Conservation (phyloP, 1,284 basidiomycete genomes). For the Trichosporon ovoides region DNA sequence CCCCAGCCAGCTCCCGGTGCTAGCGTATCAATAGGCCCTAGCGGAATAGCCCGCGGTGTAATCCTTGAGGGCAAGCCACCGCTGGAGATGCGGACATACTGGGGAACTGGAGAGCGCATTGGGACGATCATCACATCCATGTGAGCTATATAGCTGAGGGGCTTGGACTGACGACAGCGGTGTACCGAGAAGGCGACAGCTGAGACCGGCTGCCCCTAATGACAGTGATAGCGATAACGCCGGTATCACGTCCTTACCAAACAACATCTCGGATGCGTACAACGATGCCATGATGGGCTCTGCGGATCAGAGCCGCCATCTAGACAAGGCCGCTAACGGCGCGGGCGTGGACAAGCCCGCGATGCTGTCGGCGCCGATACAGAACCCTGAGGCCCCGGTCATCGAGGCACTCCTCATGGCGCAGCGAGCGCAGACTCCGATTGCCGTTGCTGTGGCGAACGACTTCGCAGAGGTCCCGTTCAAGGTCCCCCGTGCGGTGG, state of each 20-base stretch:
- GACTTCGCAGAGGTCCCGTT: slow-evolving; percentile 39
- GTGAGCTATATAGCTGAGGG: slow-evolving; percentile 18
- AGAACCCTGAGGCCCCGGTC: slow-evolving; percentile 8
- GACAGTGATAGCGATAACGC: background rate
- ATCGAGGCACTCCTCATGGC: slow-evolving; percentile 38
- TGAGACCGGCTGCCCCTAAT: background rate
- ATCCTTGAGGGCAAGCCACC: slow-evolving; percentile 37
- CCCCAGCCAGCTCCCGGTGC: slow-evolving; percentile 33
- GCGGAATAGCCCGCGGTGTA: slow-evolving; percentile 39
- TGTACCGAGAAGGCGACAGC: background rate
- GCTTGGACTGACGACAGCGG: background rate
- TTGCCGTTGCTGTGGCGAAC: slow-evolving; percentile 36
- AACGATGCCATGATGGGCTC: background rate
- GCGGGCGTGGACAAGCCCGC: background rate
- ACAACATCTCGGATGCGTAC: slow-evolving; percentile 6
- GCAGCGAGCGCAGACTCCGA: slow-evolving; percentile 35
- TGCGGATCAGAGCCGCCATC: background rate
- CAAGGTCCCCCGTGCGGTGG: slow-evolving; percentile 31
- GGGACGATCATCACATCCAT: slow-evolving; percentile 36
- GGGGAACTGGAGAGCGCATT: slow-evolving; percentile 27
- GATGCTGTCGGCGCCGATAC: slow-evolving; percentile 2
- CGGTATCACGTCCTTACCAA: background rate
- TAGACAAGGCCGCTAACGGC: background rate
- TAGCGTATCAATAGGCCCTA: slow-evolving; percentile 35
- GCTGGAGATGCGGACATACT: slow-evolving; percentile 25